These are phyloP conservation scores for Rhizopus microsporus DNA, from an alignment of 371 early-diverging fungal genomes.

Conservation along the genomic window DNA sequence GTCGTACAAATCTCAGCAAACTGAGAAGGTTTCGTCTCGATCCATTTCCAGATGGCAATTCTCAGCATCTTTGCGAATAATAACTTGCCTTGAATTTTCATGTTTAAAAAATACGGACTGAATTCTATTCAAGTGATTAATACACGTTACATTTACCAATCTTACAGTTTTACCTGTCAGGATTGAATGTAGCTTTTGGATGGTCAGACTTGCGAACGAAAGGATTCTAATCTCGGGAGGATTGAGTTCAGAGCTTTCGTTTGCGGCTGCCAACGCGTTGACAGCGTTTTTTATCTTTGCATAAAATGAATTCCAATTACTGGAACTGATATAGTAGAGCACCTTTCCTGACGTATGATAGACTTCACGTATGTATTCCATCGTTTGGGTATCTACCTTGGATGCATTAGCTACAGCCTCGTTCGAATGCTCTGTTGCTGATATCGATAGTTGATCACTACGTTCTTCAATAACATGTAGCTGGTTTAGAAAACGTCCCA, in stretches of 20 bases:
- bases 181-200: constrained; percentile 26
- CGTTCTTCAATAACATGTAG: constrained; percentile 46
- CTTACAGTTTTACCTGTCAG: constrained; percentile 29
- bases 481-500: constrained; percentile 64
- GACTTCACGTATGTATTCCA: constrained; percentile 55
- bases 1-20: constrained; percentile 68
- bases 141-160: neutral
- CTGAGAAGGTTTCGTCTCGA: constrained; percentile 74
- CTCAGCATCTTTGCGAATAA: constrained; percentile 68
- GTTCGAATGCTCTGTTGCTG: constrained; percentile 30
- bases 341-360: constrained; percentile 68
- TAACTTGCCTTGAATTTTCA: constrained; percentile 69
- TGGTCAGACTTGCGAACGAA: constrained; percentile 32
- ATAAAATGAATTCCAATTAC: constrained; percentile 80
- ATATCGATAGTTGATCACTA: constrained; percentile 42
- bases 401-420: constrained; percentile 28
- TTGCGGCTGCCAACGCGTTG: constrained; percentile 23
- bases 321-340: constrained; percentile 75
- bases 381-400: constrained; percentile 23
- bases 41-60: constrained; percentile 88
- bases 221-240: constrained; percentile 39
- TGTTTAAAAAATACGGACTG: constrained; percentile 59
- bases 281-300: constrained; percentile 51
- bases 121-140: constrained; percentile 48
- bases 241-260: constrained; percentile 27